Conservation (phyloP, 2,329 filamentous ascomycete species). For the Colletotrichum sp. region DNA sequence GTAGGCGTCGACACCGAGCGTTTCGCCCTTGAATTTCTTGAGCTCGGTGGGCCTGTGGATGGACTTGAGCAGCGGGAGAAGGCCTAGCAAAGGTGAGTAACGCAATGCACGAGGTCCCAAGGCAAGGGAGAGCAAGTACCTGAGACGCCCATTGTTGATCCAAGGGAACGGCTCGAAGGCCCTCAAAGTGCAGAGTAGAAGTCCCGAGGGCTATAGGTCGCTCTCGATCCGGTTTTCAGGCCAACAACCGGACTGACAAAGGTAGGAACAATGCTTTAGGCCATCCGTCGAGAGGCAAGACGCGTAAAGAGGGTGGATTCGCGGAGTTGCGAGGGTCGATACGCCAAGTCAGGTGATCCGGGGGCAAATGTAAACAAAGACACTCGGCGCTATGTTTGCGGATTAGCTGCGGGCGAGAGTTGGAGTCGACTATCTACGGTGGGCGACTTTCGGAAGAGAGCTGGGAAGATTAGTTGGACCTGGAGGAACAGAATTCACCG, state of each 20-base stretch:
- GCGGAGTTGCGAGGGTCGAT: background rate
- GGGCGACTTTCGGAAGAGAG: background rate
- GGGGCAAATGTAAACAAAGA: slow-evolving; percentile 19
- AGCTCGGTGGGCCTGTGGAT: slow-evolving; percentile 90
- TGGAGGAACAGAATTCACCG: background rate
- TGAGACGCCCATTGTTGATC: slow-evolving; percentile 23
- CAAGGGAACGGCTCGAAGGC: background rate
- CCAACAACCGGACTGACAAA: background rate
- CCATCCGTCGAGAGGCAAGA: slow-evolving; percentile 10
- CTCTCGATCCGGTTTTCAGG: slow-evolving; percentile 8
- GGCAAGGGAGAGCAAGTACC: slow-evolving; percentile 18
- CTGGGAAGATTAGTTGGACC: background rate
- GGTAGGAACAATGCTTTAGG: background rate
- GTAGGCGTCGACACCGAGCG: slow-evolving; percentile 94
- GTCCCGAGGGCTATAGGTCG: background rate
- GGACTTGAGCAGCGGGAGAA: slow-evolving; percentile 91
- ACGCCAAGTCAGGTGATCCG: slow-evolving; percentile 19
- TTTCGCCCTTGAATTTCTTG: slow-evolving; percentile 86
- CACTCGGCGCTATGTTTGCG: background rate
- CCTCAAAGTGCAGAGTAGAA: background rate
- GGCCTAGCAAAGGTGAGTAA: slow-evolving; percentile 58
- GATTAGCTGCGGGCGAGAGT: background rate
- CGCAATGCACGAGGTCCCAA: background rate
- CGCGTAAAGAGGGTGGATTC: slow-evolving; percentile 1
- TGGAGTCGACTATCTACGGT: background rate